Evolutionary conservation across 2,329 filamentous ascomycete species (phyloP), one percentile per base, ranked within the genome.

Genomic region (Fusarium humuli): DNA sequence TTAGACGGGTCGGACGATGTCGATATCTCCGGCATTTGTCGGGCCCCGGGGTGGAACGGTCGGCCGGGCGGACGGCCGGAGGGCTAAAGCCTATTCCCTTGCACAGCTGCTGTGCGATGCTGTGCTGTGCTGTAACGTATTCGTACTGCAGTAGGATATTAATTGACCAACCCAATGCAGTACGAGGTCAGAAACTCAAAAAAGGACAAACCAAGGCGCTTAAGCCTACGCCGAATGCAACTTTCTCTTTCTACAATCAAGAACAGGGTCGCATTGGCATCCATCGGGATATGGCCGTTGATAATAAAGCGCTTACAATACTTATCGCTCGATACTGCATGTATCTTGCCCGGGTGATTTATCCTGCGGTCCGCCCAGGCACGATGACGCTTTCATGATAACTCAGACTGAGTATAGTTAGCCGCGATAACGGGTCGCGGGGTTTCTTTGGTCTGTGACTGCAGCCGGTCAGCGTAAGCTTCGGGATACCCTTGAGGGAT

Each of bases 401-500:
- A 22, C 45, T 52, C 32, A 27, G 37, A 48, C 30, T 42, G 34
- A 29, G 44, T 30, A 62, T n/a, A 42, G 41, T 57, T 52, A 57
- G 59, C 34, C 22, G 61, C 65, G 69, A 71, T 71, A 72, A 71
- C 69, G 56, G 61, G 40, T 45, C 46, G 63, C 27, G 63, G 47
- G 50, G 58, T 56, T 57, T 30, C 45, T 54, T 60, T 58, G 56
- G 44, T 50, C 27, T 27, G 23, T 37, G 66, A 65, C 66, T 75
- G 73, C 68, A 74, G 69, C 71, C 73, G 74, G 73, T 76, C 74
- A 76, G 63, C 23, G 60, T 57, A 64, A 53, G 29, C 37, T 55
- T 57, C 60, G 34, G 56, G 55, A 63, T 66, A 59, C 61, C 58
- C 56, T 61, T 61, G 44, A 53, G 50, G 60, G 59, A 75, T 75